Base-by-base conservation (phyloP, 345 rosid species). In the Sapria himalayana region DNA sequence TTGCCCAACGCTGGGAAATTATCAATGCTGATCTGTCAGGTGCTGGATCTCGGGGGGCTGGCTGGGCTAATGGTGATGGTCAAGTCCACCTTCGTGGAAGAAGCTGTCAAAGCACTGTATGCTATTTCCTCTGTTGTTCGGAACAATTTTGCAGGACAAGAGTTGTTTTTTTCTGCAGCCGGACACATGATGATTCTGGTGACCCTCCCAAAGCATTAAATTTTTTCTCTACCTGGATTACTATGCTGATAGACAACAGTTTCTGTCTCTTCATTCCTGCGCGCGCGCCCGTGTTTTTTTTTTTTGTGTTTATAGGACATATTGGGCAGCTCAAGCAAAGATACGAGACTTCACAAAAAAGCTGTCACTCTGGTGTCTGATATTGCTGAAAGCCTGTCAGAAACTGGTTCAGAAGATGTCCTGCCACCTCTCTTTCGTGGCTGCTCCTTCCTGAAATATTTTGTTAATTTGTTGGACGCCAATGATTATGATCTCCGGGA, bases 111-210 rank as follows among this genome's bases (percentile, higher is more conserved):
- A 67, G 86, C 95, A 43, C 65, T 89, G 16, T 74, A 69, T 69
- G 93, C 92, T 67, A 79, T 79, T 61, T 89, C 92, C 21, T 67
- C 86, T 25, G 48, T 89, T 67, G 70, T 82, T 36, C 64, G 66
- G 33, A 79, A 82, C 52, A 76, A 71, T 65, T 18, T 74, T 38
- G 67, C 59, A 62, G 84, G 77, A 39, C 95, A 82, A 59, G 73
- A 72, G 40, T 40, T 72, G 59, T 89, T 89, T 56, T 71, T 63
- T 50, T 60, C 70, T n/a, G 77, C 71, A 59, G 75, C 65, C 33
- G 98, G 98, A 33, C 80, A 79, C 55, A 39, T 60, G 55, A 63
- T 89, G 73, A 81, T 89, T 64, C 84, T 64, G 95, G 98, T 89
- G 51, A 63, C 27, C 22, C 36, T 4, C 1, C 11, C 31, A 25